A percentile compares a stretch with the other conserved stretches of the same genome.
These are phyloP conservation scores for Warburgia ugandensis DNA, from an alignment of 164 flowering plant species.

Conservation along the genomic window DNA sequence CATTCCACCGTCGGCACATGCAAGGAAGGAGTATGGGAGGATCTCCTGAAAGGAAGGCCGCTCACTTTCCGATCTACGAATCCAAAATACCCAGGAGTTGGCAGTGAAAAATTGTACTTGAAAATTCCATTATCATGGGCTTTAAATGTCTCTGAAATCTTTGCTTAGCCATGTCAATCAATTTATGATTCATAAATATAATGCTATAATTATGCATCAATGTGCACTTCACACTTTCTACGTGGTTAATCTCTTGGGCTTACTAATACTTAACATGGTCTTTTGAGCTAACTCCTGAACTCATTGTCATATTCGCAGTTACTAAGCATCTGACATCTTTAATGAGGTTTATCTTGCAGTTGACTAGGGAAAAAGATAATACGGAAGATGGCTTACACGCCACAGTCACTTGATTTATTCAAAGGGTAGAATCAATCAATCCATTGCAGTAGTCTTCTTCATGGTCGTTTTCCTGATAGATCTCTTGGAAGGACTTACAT, in stretches of 20 bases:
- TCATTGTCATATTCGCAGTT: too few relatives aligned
- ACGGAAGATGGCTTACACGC: too few relatives aligned
- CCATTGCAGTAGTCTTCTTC: neutral
- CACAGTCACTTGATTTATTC: neutral
- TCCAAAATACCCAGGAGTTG: constrained; percentile 22
- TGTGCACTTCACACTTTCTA: neutral
- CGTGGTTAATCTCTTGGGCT: neutral
- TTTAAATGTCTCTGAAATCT: constrained; percentile 19
- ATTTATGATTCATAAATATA: constrained; percentile 40
- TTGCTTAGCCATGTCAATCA: constrained; percentile 15
- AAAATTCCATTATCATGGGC: constrained; percentile 19
- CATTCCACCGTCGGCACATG: constrained; percentile 56
- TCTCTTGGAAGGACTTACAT: too few relatives aligned
- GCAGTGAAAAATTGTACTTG: constrained; percentile 24
- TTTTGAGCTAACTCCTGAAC: too few relatives aligned
- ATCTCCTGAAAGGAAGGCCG: constrained; percentile 26
- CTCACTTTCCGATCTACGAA: constrained; percentile 7
- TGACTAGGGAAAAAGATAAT: neutral
- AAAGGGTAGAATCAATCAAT: constrained; percentile 3
- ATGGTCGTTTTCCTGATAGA: too few relatives aligned
- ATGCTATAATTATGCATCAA: constrained; percentile 22
- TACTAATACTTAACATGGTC: too few relatives aligned
- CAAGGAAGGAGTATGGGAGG: constrained; percentile 68
- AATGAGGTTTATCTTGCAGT: constrained; percentile 5
- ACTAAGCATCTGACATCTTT: constrained; percentile 7